A percentile compares a stretch with the other conserved stretches of the same genome.
phyloP scores from a whole-genome alignment of 495 filamentous ascomycete species.

The Acidiella bohemica region DNA sequence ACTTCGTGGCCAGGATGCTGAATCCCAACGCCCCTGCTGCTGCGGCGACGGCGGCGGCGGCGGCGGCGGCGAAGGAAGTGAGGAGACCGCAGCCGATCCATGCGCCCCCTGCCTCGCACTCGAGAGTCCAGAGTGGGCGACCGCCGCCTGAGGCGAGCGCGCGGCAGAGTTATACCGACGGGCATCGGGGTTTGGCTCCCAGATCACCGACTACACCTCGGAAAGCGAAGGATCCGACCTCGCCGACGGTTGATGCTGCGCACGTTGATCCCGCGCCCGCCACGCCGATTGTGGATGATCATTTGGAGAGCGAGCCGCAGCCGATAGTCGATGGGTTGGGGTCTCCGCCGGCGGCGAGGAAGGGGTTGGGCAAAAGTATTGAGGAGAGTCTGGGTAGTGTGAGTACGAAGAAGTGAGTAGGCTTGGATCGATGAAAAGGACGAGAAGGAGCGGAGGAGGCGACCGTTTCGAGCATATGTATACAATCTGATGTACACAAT shows the following conservation, averaged over 20 bases:
- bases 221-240: conserved; percentile 1
- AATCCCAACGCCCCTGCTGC: conserved; percentile 7
- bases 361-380: conserved; percentile 23
- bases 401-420: too few relatives aligned
- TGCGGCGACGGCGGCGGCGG: conserved; percentile 4
- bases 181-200: conserved; percentile 20
- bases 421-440: too few relatives aligned
- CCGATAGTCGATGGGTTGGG: background rate
- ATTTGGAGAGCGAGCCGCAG: conserved; percentile 9
- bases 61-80: background rate
- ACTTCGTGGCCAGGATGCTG: conserved; percentile 21
- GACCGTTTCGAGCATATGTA: too few relatives aligned
- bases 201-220: conserved; percentile 3
- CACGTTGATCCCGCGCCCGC: background rate
- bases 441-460: too few relatives aligned
- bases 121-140: too few relatives aligned
- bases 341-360: conserved; percentile 7
- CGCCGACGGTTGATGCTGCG: background rate
- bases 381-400: conserved; percentile 8
- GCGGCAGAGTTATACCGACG: conserved; percentile 6
- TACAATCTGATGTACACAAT: too few relatives aligned
- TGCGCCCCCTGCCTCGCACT: background rate
- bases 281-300: conserved; percentile 4
- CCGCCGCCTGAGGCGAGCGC: background rate
- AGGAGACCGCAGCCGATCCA: conserved; percentile 13